phyloP scores from a whole-genome alignment of 257 asterid species.

The Penstemon newberryi region DNA sequence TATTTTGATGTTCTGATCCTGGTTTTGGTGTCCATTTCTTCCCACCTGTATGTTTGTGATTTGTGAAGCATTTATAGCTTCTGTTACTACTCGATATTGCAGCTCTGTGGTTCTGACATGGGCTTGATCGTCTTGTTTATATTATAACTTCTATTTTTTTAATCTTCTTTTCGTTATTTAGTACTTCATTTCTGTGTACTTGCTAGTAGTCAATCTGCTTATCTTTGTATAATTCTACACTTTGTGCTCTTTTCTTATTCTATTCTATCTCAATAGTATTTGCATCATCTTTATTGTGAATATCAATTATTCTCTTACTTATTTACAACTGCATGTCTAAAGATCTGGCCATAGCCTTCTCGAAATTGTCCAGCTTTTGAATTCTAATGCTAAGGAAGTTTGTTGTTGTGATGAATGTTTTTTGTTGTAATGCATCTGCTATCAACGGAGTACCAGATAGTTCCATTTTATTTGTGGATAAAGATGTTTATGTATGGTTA shows the following conservation, averaged over 20 bases:
- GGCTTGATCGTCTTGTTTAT: not conserved
- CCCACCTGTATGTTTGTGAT: not conserved
- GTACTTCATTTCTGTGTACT: not conserved
- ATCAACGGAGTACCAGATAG: not conserved
- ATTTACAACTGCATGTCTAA: constrained; percentile 16
- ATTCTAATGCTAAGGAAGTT: constrained; percentile 1
- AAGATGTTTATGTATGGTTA: not conserved
- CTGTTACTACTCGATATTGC: constrained; percentile 5
- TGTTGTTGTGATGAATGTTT: constrained; percentile 13
- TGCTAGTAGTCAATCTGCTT: not conserved
- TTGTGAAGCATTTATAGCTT: not conserved
- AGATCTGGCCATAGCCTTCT: not conserved
- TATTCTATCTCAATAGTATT: not conserved
- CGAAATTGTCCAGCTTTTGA: constrained; percentile 16
- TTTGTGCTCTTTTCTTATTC: not conserved
- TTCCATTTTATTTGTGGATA: constrained; percentile 9
- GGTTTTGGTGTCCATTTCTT: not conserved
- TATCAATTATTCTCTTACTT: constrained; percentile 8
- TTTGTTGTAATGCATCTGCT: constrained; percentile 18
- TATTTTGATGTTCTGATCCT: constrained; percentile 11
- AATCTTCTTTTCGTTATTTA: not conserved
- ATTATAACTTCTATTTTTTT: not conserved
- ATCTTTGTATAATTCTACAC: not conserved
- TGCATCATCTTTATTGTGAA: not conserved
- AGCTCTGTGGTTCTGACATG: not conserved